Conservation (phyloP, 176 grass and related monocot genomes). For the Luzula sylvatica region DNA sequence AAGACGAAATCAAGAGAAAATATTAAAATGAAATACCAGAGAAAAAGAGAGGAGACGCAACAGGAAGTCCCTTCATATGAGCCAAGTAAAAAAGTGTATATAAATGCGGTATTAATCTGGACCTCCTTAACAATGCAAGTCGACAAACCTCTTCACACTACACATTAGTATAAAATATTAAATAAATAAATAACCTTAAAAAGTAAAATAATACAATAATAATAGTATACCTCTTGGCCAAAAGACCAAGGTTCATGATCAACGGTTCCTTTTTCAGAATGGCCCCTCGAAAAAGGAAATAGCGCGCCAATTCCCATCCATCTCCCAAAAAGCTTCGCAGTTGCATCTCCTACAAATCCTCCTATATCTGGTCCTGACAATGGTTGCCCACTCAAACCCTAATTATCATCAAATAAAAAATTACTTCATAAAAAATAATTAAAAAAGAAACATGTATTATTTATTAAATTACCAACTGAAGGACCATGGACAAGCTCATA, state of each 20-base stretch:
- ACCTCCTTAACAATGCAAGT: conserved; percentile 82
- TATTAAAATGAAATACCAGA: conserved; percentile 43
- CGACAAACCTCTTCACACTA: conserved; percentile 94
- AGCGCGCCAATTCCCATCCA: conserved; percentile 85
- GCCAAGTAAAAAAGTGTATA: conserved; percentile 87
- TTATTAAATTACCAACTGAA: conserved; percentile 85
- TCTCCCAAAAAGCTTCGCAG: conserved; percentile 86
- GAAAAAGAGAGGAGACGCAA: conserved; percentile 79
- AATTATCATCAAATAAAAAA: conserved; percentile 1
- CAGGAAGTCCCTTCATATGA: conserved; percentile 57
- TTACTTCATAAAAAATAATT: too few relatives aligned
- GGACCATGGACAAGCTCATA: conserved; percentile 93
- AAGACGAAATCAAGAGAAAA: conserved; percentile 3
- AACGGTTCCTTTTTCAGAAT: conserved; percentile 55
- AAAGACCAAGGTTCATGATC: conserved; percentile 97
- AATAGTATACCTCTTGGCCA: conserved; percentile 77
- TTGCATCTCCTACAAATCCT: conserved; percentile 86
- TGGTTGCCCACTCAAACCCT: conserved; percentile 93
- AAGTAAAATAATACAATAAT: too few relatives aligned
- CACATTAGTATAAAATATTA: too few relatives aligned
- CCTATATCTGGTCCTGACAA: conserved; percentile 94
- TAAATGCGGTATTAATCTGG: conserved; percentile 67
- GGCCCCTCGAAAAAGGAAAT: conserved; percentile 92
- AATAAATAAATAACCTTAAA: too few relatives aligned
- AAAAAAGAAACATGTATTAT: too few relatives aligned